phyloP scores from a whole-genome alignment of 208 protist genomes.

The Leishmania arabica region DNA sequence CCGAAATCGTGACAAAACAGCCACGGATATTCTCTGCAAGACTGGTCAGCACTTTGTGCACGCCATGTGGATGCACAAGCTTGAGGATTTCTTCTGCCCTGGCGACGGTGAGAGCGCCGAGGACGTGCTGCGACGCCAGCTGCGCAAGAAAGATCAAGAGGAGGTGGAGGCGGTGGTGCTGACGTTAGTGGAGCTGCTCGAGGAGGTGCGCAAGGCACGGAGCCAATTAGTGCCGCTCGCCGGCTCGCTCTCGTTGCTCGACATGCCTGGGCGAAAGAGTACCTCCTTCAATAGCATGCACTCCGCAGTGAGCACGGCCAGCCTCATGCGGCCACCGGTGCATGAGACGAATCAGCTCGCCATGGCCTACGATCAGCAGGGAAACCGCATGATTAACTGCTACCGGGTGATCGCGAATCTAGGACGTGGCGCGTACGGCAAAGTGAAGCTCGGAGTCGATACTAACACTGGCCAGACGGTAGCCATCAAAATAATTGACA shows the following conservation, averaged over 20 bases:
- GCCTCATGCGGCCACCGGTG: slow-evolving; percentile 52
- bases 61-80: slow-evolving; percentile 42
- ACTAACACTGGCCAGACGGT: slow-evolving; percentile 44
- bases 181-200: slow-evolving; percentile 47
- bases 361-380: slow-evolving; percentile 56
- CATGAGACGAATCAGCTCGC: slow-evolving; percentile 57
- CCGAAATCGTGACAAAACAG: slow-evolving; percentile 6
- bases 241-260: slow-evolving; percentile 10
- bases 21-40: slow-evolving; percentile 34
- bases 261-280: background rate
- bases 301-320: slow-evolving; percentile 57
- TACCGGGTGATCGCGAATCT: slow-evolving; percentile 68
- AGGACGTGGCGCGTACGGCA: slow-evolving; percentile 62
- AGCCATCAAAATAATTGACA: slow-evolving; percentile 88
- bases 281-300: slow-evolving; percentile 32
- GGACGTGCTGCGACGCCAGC: slow-evolving; percentile 21
- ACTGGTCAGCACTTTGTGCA: slow-evolving; percentile 56
- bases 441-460: slow-evolving; percentile 72
- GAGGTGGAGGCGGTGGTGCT: slow-evolving; percentile 45
- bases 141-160: slow-evolving; percentile 22
- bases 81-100: slow-evolving; percentile 42
- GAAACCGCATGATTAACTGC: slow-evolving; percentile 73
- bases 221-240: slow-evolving; percentile 16
- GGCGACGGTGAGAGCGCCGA: slow-evolving; percentile 8
- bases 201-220: slow-evolving; percentile 38